phyloP scores from a whole-genome alignment of 2,329 filamentous ascomycete species.

The Westerdykella sp. region DNA sequence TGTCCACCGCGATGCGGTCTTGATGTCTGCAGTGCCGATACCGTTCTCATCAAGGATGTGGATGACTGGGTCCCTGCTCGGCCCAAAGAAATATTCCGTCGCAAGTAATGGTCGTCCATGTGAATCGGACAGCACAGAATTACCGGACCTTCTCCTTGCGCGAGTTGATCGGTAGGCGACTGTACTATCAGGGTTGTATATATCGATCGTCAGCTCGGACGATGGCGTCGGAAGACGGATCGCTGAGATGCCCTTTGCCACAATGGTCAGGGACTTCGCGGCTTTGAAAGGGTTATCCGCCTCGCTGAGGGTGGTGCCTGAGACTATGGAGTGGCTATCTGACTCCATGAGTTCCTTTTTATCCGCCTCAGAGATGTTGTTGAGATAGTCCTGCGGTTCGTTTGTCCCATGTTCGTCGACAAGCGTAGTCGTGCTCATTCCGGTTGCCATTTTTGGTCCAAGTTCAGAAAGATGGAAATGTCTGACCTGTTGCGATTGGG shows the following conservation, averaged over 20 bases:
- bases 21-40: constrained; percentile 20
- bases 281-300: constrained; percentile 34
- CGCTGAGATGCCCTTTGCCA: constrained; percentile 42
- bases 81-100: constrained; percentile 55
- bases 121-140: constrained; percentile 43
- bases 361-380: constrained; percentile 10
- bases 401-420: constrained; percentile 5
- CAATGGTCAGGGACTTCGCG: constrained; percentile 46
- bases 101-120: constrained; percentile 39
- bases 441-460: no score
- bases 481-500: no score
- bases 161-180: constrained; percentile 50
- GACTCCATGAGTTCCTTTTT: constrained; percentile 14
- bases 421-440: constrained; percentile 5
- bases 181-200: constrained; percentile 32
- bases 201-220: constrained; percentile 32
- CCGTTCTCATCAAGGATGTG: constrained; percentile 26
- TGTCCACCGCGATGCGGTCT: constrained; percentile 37
- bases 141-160: constrained; percentile 43
- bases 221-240: constrained; percentile 41
- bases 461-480: no score
- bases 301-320: constrained; percentile 11
- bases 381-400: constrained; percentile 7
- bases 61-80: constrained; percentile 48
- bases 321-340: constrained; percentile 12